Evolutionary conservation across 345 rosid species (phyloP).

Genomic region (Hibiscus trionum): DNA sequence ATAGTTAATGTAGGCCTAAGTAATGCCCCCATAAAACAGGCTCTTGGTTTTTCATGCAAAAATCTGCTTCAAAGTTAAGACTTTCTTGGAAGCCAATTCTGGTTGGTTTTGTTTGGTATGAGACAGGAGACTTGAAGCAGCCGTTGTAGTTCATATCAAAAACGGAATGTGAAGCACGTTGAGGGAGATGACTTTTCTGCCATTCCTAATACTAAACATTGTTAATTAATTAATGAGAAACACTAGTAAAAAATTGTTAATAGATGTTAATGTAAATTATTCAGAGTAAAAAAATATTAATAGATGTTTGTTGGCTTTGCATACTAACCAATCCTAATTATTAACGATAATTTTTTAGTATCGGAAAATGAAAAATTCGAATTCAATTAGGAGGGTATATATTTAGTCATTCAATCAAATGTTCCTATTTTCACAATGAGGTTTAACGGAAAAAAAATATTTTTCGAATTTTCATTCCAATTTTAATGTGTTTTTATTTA

Average conservation of each 20-base stretch:
- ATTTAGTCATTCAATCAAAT: background rate
- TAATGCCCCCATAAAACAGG: background rate
- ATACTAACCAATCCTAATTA: background rate
- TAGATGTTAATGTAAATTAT: too few species aligned
- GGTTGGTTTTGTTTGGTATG: background rate
- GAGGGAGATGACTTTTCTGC: background rate
- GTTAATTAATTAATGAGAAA: too few species aligned
- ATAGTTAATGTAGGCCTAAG: background rate
- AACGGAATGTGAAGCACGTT: background rate
- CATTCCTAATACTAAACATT: too few species aligned
- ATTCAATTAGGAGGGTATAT: background rate
- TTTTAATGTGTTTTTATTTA: too few species aligned
- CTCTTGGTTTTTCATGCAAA: background rate
- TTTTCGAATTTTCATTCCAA: too few species aligned
- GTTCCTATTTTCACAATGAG: background rate
- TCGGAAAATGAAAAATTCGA: background rate
- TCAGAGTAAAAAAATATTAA: too few species aligned
- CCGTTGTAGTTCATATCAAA: background rate
- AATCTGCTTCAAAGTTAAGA: background rate
- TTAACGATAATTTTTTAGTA: background rate
- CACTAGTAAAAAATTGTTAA: too few species aligned
- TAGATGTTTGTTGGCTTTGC: too few species aligned
- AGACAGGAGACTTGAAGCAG: background rate
- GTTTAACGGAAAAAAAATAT: too few species aligned
- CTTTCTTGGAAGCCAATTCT: background rate